Conservation (phyloP, 495 filamentous ascomycete species). For the Aspergillus kassunensis region DNA sequence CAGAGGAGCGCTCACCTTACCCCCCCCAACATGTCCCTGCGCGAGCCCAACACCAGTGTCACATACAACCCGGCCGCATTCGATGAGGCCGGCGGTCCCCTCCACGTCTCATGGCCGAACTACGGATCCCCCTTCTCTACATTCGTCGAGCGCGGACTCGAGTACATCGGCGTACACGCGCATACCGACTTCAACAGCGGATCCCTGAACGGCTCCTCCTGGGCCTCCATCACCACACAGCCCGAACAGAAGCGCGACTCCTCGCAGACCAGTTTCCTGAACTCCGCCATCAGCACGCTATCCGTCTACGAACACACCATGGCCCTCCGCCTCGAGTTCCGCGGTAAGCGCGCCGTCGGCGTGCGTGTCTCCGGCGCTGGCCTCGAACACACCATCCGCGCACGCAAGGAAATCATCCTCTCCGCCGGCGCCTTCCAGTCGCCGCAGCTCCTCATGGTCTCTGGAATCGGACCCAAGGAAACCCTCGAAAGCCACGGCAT, state of each 20-base stretch:
- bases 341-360: constrained; percentile 20
- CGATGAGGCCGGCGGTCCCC: constrained; percentile 31
- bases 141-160: constrained; percentile 30
- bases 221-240: constrained; percentile 36
- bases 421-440: constrained; percentile 50
- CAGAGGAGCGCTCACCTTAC: constrained; percentile 51
- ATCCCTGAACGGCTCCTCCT: constrained; percentile 35
- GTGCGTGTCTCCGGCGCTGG: constrained; percentile 11
- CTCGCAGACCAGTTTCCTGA: constrained; percentile 33
- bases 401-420: constrained; percentile 51
- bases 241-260: constrained; percentile 32
- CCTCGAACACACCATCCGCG: constrained; percentile 30
- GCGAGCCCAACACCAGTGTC: constrained; percentile 40
- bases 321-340: constrained; percentile 40
- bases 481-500: constrained; percentile 32
- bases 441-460: constrained; percentile 51
- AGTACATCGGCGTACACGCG: constrained; percentile 37
- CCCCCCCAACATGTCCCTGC: constrained; percentile 35
- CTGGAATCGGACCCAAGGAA: constrained; percentile 38
- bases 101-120: constrained; percentile 50
- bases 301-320: constrained; percentile 35
- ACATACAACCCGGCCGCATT: constrained; percentile 38
- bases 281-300: background rate
- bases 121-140: constrained; percentile 41
- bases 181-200: constrained; percentile 40